These are phyloP conservation scores for Pythium scleroteichum DNA, from an alignment of 352 stramenopile species.

Conservation along the genomic window DNA sequence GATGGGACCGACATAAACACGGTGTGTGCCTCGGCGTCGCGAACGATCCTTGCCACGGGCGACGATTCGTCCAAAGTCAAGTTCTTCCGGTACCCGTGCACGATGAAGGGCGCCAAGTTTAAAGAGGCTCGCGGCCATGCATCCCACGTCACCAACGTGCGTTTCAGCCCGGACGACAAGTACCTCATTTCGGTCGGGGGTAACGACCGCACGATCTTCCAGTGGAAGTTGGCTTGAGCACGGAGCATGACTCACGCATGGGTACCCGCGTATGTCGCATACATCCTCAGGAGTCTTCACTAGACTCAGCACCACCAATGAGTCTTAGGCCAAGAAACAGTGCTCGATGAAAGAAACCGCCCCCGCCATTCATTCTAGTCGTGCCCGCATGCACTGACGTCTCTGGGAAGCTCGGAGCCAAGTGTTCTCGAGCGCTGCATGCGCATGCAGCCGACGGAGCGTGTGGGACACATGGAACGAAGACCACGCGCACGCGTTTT, in stretches of 20 bases:
- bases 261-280: too few relatives aligned
- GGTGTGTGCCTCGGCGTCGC: slow-evolving; percentile 65
- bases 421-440: too few relatives aligned
- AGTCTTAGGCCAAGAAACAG: too few relatives aligned
- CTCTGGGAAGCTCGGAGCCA: too few relatives aligned
- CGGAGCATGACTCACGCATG: neutral
- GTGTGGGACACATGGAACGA: too few relatives aligned
- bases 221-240: slow-evolving; percentile 60
- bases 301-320: too few relatives aligned
- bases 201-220: slow-evolving; percentile 86
- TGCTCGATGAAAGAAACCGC: too few relatives aligned
- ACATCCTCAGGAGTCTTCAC: too few relatives aligned
- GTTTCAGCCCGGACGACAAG: slow-evolving; percentile 83
- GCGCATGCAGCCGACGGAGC: too few relatives aligned
- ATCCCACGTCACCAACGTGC: slow-evolving; percentile 82
- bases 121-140: slow-evolving; percentile 60
- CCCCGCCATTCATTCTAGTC: too few relatives aligned
- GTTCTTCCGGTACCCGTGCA: slow-evolving; percentile 87
- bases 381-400: too few relatives aligned
- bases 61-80: slow-evolving; percentile 85
- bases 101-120: slow-evolving; percentile 55
- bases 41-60: slow-evolving; percentile 71
- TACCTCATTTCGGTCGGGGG: slow-evolving; percentile 80
- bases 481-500: neutral
- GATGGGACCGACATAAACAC: slow-evolving; percentile 87